Base-by-base conservation (phyloP, 1,284 basidiomycete genomes). In the Papiliotrema nemorosa region DNA sequence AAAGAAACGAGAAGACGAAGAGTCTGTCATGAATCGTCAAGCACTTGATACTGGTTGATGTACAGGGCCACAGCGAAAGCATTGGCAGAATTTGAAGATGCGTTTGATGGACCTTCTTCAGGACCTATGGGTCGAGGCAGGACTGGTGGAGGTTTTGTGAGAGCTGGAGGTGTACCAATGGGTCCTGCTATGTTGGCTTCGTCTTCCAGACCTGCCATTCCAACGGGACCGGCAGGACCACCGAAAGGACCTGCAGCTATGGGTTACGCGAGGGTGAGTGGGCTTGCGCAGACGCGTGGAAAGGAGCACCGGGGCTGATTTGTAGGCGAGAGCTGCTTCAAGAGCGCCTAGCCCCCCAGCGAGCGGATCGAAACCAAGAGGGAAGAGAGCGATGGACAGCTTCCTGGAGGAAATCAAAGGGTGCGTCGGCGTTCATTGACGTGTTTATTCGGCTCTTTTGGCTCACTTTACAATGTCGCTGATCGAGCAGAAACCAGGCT, bases 351-450 rank as follows among this genome's bases (percentile, higher is more conserved):
- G 75, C 49, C 64, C 81, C 1, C 82, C 84, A 3, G 67, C 79
- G 2, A 61, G 67, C 44, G 76, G 67, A 21, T 79, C 83, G 0
- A 87, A 82, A 64, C 84, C 86, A 0, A 91, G 88, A 68, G 92
- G 92, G 6, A 92, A 90, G 70, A 82, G 91, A 41, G 89, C 87
- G 0, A 96, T 96, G 89, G 91, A 94, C 70, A 76, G 84, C 2
- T 97, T 96, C 69, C 77, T 96, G 41, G 89, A 93, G 63, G 90
- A 94, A 73, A 88, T 96, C 56, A 97, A 96, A 74, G 82, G 82
- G 91, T 88, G 39, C n/a, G 75, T 47, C 18, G 5, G 12, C 35
- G 22, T 29, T 31, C n/a, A 26, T 5, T 16, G 9, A 5, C 42
- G 5, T 9, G 4, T 37, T 31, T 18, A 21, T 21, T 42, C 0